phyloP scores from a whole-genome alignment of 129 eudicot genomes.

The Centrapalus pauciflorus region DNA sequence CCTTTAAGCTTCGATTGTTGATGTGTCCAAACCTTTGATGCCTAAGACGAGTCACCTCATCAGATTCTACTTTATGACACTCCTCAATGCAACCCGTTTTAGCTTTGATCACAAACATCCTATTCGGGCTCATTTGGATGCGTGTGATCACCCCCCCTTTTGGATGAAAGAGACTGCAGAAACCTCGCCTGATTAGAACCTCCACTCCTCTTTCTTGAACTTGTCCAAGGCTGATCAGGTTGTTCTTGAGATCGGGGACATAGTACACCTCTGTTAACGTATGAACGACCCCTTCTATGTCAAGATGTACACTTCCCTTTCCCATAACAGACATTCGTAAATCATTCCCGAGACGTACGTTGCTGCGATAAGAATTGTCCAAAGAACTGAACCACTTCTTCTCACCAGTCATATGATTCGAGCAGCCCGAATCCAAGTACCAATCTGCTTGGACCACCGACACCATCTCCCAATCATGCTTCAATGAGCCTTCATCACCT shows the following conservation, averaged over 20 bases:
- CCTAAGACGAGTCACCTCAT: background rate
- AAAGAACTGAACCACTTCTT: background rate
- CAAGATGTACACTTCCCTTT: background rate
- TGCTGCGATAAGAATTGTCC: background rate
- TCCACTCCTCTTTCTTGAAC: background rate
- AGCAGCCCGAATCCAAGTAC: conserved; percentile 9
- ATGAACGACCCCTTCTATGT: background rate
- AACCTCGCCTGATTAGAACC: background rate
- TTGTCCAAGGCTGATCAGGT: conserved; percentile 6
- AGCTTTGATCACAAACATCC: conserved; percentile 2
- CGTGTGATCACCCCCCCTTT: background rate
- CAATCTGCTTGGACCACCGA: background rate
- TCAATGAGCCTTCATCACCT: too few species aligned
- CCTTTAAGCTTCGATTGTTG: background rate
- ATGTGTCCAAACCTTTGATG: conserved; percentile 5
- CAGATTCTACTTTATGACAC: background rate
- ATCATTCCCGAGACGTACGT: conserved; percentile 9
- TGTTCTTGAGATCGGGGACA: background rate
- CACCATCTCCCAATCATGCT: too few species aligned
- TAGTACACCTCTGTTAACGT: conserved; percentile 11
- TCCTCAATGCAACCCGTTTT: background rate
- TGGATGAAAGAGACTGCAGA: background rate
- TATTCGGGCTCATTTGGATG: background rate
- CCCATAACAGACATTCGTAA: conserved; percentile 8
- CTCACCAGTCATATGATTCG: conserved; percentile 17